A percentile compares a stretch with the other conserved stretches of the same genome.
phyloP scores from a whole-genome alignment of 441 rosid species.

The Arabidopsis hybrid region DNA sequence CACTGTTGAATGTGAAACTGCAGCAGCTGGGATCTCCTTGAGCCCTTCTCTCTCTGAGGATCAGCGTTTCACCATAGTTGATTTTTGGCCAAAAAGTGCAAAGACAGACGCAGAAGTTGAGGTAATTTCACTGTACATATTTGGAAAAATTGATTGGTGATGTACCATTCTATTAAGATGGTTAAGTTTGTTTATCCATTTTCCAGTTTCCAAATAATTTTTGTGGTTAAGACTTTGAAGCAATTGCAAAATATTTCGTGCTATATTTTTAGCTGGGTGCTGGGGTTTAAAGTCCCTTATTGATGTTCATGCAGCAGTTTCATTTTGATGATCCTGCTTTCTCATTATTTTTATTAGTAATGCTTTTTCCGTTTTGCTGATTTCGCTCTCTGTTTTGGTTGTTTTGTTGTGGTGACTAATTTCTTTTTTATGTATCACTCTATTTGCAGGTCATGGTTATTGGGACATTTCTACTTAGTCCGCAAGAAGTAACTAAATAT shows the following conservation, averaged over 20 bases:
- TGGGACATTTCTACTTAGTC: constrained; percentile 76
- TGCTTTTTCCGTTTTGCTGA: constrained; percentile 11
- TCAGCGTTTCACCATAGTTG: constrained; percentile 84
- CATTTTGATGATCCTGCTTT: constrained; percentile 6
- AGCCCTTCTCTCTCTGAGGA: constrained; percentile 91
- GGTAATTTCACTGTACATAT: constrained; percentile 51
- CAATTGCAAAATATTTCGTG: constrained; percentile 1
- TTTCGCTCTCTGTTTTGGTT: constrained; percentile 10
- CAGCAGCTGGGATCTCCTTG: constrained; percentile 59
- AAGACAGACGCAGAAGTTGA: constrained; percentile 70
- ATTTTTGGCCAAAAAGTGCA: constrained; percentile 84
- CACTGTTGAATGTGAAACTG: constrained; percentile 74
- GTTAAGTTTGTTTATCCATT: background rate
- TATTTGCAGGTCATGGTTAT: constrained; percentile 67
- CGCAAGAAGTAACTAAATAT: constrained; percentile 59
- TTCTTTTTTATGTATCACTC: constrained; percentile 23
- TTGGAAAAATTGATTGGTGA: constrained; percentile 16
- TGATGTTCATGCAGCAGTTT: constrained; percentile 9
- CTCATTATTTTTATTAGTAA: background rate
- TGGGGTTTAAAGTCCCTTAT: constrained; percentile 8
- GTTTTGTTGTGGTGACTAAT: background rate
- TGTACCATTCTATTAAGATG: constrained; percentile 6
- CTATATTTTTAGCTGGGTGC: background rate
- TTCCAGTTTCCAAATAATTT: background rate
- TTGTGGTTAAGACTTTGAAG: constrained; percentile 3